phyloP scores from a whole-genome alignment of 768 basidiomycete genomes.

The Tulasnella sp. region DNA sequence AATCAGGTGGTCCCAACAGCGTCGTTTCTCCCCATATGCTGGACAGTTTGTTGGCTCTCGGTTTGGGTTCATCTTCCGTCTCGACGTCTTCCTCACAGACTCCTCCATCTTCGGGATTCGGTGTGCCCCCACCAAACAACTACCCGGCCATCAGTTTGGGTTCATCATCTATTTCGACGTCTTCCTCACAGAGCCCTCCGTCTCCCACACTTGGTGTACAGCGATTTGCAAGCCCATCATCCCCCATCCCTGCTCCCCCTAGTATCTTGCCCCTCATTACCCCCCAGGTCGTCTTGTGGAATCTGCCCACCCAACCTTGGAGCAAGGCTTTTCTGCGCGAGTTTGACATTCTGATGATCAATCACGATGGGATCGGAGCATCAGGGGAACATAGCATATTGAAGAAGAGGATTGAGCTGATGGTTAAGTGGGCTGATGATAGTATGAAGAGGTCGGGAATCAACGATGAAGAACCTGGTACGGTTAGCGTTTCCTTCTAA shows the following conservation, averaged over 20 bases:
- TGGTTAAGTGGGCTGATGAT: slow-evolving; percentile 17
- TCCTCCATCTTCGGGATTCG: too few species aligned
- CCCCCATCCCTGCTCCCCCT: not conserved
- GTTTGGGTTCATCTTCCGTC: too few species aligned
- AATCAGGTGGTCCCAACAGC: not conserved
- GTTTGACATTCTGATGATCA: slow-evolving; percentile 16
- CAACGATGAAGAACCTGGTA: not conserved
- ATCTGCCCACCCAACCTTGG: not conserved
- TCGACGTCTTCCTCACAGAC: too few species aligned
- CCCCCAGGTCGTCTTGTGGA: not conserved
- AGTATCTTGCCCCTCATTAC: not conserved
- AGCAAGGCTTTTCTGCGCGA: not conserved
- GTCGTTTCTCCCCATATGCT: not conserved
- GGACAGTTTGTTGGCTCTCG: too few species aligned
- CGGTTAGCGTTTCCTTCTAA: not conserved
- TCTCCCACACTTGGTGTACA: not conserved
- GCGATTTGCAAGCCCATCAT: not conserved
- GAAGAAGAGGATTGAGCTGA: slow-evolving; percentile 5
- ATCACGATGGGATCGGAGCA: not conserved
- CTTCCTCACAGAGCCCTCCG: not conserved
- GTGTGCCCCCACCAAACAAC: not conserved
- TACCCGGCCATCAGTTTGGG: not conserved
- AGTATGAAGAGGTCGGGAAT: not conserved
- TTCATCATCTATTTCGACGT: not conserved
- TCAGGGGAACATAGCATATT: not conserved